A percentile compares a stretch with the other conserved stretches of the same genome.
Evolutionary conservation across 2,329 filamentous ascomycete species (phyloP).

Genomic region (Alternaria alternata): DNA sequence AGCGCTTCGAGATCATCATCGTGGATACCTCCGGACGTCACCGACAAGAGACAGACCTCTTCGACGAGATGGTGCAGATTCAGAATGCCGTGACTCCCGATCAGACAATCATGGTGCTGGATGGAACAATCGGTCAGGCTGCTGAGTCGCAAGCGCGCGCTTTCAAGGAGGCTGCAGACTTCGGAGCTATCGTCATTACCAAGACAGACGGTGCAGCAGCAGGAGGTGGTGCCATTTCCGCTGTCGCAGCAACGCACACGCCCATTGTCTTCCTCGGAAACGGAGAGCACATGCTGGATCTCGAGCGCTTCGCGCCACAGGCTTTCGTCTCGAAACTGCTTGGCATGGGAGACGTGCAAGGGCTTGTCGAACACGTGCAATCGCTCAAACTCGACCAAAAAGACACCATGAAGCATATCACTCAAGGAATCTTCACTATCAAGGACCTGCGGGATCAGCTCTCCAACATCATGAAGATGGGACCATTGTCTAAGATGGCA

Average conservation of each 20-base stretch:
- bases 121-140: slow-evolving; percentile 94
- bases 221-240: slow-evolving; percentile 96
- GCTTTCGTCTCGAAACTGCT: slow-evolving; percentile 93
- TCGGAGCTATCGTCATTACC: slow-evolving; percentile 98
- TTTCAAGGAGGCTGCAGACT: slow-evolving; percentile 97
- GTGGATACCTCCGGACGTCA: slow-evolving; percentile 97
- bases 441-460: slow-evolving; percentile 95
- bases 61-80: slow-evolving; percentile 98
- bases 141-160: slow-evolving; percentile 94
- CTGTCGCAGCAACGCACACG: slow-evolving; percentile 93
- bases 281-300: slow-evolving; percentile 94
- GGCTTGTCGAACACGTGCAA: slow-evolving; percentile 95
- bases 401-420: slow-evolving; percentile 98
- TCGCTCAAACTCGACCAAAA: slow-evolving; percentile 95
- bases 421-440: slow-evolving; percentile 94
- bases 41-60: slow-evolving; percentile 91
- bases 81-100: slow-evolving; percentile 89
- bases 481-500: slow-evolving; percentile 94
- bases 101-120: slow-evolving; percentile 98
- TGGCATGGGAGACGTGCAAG: slow-evolving; percentile 96
- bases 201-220: slow-evolving; percentile 97
- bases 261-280: slow-evolving; percentile 98
- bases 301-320: slow-evolving; percentile 91
- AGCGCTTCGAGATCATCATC: slow-evolving; percentile 97
- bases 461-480: slow-evolving; percentile 99